These are phyloP conservation scores for Fagopyrum tataricum DNA, from an alignment of 148 eudicot species.

Conservation along the genomic window DNA sequence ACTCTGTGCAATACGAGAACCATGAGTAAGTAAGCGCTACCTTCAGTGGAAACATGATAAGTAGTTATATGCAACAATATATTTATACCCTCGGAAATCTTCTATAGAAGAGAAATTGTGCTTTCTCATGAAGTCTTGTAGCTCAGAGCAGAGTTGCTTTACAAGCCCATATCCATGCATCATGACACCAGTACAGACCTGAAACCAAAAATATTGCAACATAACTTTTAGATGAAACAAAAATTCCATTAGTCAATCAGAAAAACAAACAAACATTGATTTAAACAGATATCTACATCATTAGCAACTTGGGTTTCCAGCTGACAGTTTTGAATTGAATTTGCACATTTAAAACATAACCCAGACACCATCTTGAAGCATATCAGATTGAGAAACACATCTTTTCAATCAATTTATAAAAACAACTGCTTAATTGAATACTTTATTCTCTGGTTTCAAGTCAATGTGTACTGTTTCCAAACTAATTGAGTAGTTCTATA, in stretches of 20 bases:
- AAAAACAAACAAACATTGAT: background rate
- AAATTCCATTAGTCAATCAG: background rate
- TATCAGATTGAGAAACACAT: background rate
- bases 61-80: background rate
- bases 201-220: background rate
- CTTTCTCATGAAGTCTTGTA: constrained; percentile 84
- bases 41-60: background rate
- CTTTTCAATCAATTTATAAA: background rate
- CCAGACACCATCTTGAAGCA: background rate
- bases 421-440: no score
- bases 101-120: constrained; percentile 90
- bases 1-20: constrained; percentile 23
- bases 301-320: background rate
- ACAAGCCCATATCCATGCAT: constrained; percentile 93
- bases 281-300: background rate
- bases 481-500: no score
- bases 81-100: constrained; percentile 85
- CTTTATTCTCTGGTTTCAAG: no score
- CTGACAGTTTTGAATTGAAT: background rate
- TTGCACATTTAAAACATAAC: background rate
- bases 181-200: constrained; percentile 99
- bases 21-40: background rate
- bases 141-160: constrained; percentile 76
- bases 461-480: no score
- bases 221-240: background rate